Base-by-base conservation (phyloP, 2,329 filamentous ascomycete genomes). In the Lomentospora prolificans region DNA sequence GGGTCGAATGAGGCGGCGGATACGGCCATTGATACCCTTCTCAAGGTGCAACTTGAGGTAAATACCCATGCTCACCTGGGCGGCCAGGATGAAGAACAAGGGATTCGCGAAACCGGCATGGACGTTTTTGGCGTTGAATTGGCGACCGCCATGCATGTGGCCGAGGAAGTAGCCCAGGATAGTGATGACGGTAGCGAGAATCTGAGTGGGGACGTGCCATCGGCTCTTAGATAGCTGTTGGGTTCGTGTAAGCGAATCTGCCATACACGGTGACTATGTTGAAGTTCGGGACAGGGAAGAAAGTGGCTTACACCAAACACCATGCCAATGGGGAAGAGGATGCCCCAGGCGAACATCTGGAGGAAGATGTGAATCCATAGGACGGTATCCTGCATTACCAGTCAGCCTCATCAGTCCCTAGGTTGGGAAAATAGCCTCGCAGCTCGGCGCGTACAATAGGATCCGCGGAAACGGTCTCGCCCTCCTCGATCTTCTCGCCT, bases 301-400 rank as follows among this genome's bases (percentile, higher is more conserved):
- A 24, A n/a, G 25, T 24, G n/a, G n/a, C 86, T 64, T 81, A 94
- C 89, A 58, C 92, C 92, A 17, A 96, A 76, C 44, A 97, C 90
- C 92, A 99, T 97, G 63, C 94, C 94, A 14, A 89, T 78, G 9
- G 94, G 94, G 65, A 96, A 97, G 58, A 97, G 81, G 62, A 99
- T 78, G 59, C 94, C 94, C 76, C 95, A 97, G 57, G 90, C 84
- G 57, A 94, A 66, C 68, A 85, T 86, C 78, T 96, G 91, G 50
- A 95, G 71, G 58, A 96, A 78, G 65, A 99, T 97, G 72, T 99
- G 94, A 62, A 86, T 78, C 94, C 94, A 99, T 81, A 99, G 72
- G 64, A 84, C 89, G 44, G 85, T 79, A 69, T 97, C 94, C 80
- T 85, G 61, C 61, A 50, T 24, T 44, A 36, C 22, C 28, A 41